Evolutionary conservation across 2,329 filamentous ascomycete genomes (phyloP).

Genomic region (Pseudocercospora fuligena): DNA sequence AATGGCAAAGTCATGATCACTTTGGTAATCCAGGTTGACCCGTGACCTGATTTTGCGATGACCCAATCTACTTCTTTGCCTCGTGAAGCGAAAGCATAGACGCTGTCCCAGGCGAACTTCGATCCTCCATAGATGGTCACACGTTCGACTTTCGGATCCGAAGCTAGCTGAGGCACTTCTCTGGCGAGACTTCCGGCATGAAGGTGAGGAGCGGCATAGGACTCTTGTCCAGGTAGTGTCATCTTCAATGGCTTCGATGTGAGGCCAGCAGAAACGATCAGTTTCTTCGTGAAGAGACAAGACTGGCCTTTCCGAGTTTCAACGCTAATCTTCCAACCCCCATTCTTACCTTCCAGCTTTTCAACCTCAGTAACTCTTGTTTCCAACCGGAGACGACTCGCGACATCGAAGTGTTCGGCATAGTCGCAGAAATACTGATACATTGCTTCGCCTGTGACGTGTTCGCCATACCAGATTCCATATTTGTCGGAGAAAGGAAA

Average conservation of each 20-base stretch:
- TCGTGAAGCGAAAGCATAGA: conserved; percentile 19
- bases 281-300: conserved; percentile 16
- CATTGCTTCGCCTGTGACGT: conserved; percentile 19
- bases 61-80: conserved; percentile 26
- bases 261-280: conserved; percentile 19
- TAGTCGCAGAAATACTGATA: conserved; percentile 22
- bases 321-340: conserved; percentile 17
- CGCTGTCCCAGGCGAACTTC: conserved; percentile 22
- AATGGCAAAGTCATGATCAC: conserved; percentile 12
- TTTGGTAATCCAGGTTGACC: conserved; percentile 19
- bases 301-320: neutral
- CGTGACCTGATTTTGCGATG: conserved; percentile 21
- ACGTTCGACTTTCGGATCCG: conserved; percentile 8
- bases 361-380: conserved; percentile 17
- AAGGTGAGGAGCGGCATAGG: conserved; percentile 14
- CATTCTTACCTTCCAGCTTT: conserved; percentile 15
- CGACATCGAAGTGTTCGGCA: conserved; percentile 14
- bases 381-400: conserved; percentile 12
- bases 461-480: conserved; percentile 12
- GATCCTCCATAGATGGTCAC: conserved; percentile 23
- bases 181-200: conserved; percentile 12
- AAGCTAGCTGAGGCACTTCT: conserved; percentile 8
- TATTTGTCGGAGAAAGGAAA: conserved; percentile 19
- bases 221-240: conserved; percentile 15
- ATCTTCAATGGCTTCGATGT: conserved; percentile 8